Evolutionary conservation across 768 basidiomycete genomes (phyloP), one percentile per base, ranked within the genome.

Genomic region (Tricholoma flavovirens): DNA sequence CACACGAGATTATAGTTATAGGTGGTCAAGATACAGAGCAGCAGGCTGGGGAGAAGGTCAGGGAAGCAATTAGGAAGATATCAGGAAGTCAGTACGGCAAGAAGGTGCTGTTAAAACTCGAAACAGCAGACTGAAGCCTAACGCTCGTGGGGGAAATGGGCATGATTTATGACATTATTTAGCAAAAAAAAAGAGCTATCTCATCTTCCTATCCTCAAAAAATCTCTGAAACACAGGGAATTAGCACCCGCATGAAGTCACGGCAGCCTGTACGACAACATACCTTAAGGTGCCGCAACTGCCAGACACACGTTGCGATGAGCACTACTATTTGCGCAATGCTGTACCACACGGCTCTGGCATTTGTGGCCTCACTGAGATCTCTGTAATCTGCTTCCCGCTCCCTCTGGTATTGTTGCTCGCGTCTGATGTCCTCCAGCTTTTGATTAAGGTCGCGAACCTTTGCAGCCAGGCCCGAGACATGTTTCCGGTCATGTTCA

Each of bases 321-420:
- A 99, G 73, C 10, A 96, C 86, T 12, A 80, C 71, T 56, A 98
- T 92, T 77, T 99, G 96, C 32, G 83, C 79, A 24, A 98, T 48
- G 64, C 87, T 93, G 72, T 97, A 98, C 92, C 93, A 98, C 45
- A 98, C 90, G 1, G 97, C 94, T 57, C 86, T 76, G n/a, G 87
- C 75, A 73, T 99, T 99, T 36, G 93, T 96, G 14, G 72, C 70
- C 72, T 99, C 97, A 63, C 91, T 94, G 59, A 98, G 71, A 71
- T 93, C 76, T 36, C 97, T 77, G 68, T 89, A 99, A 63, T 90
- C 87, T 10, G 90, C 78, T 72, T 99, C 97, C 61, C 97, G 78
- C 73, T 99, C 96, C 42, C 97, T 81, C 75, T 98, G 96, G 68
- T 98, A 99, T 71, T 95, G 91, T 73, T 99, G 97, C 72, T 98